phyloP scores from a whole-genome alignment of 345 rosid genomes.

The Eucalyptus viminalis region DNA sequence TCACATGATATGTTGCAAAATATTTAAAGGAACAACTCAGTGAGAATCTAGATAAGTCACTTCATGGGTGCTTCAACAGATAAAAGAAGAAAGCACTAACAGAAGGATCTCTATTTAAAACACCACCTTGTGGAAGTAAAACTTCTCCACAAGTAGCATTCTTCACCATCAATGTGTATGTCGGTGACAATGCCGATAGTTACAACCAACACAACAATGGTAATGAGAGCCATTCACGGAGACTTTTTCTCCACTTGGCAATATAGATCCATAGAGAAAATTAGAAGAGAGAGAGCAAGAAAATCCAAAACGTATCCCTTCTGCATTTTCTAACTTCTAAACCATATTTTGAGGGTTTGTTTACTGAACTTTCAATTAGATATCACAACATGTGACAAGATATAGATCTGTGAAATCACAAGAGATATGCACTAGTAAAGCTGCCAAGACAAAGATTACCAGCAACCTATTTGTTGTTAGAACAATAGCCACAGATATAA shows the following conservation, averaged over 20 bases:
- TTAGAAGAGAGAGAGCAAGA: background rate
- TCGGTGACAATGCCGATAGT: background rate
- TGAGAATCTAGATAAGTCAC: background rate
- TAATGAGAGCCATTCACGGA: background rate
- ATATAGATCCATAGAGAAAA: background rate
- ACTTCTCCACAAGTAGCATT: background rate
- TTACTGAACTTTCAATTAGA: background rate
- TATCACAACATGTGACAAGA: background rate
- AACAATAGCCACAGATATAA: background rate
- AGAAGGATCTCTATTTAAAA: background rate
- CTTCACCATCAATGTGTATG: background rate
- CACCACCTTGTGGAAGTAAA: background rate
- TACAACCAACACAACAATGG: background rate
- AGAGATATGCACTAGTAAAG: background rate
- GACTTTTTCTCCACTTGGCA: background rate
- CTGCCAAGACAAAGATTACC: background rate
- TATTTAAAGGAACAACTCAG: background rate
- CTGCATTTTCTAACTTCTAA: background rate
- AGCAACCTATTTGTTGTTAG: background rate
- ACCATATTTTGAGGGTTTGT: background rate
- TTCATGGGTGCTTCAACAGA: background rate
- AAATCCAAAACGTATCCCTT: background rate
- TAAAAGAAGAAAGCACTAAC: background rate
- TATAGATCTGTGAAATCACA: background rate
- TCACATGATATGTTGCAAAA: background rate